Evolutionary conservation across 1,284 basidiomycete genomes (phyloP).

Genomic region (Marasmius tenuissimus): DNA sequence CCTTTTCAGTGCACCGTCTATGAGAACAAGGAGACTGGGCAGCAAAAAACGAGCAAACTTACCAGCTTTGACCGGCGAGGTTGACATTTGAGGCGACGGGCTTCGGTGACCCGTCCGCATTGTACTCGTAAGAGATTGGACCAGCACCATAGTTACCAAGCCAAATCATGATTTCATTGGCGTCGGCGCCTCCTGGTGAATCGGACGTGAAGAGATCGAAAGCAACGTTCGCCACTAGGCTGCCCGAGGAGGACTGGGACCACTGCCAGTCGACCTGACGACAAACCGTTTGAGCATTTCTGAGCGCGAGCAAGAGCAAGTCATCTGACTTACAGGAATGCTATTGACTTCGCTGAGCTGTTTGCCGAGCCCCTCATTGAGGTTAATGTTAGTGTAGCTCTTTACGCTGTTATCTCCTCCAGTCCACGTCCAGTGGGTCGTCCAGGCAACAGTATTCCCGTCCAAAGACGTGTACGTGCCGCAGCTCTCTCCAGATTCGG

Average conservation of each 20-base stretch:
- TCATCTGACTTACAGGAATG: slow-evolving; percentile 34
- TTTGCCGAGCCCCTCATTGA: slow-evolving; percentile 51
- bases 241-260: slow-evolving; percentile 31
- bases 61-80: slow-evolving; percentile 54
- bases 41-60: slow-evolving; percentile 2
- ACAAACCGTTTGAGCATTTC: slow-evolving; percentile 6
- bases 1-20: slow-evolving; percentile 30
- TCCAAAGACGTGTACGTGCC: slow-evolving; percentile 46
- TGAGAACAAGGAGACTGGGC: not conserved
- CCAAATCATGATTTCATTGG: slow-evolving; percentile 71
- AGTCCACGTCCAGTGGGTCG: slow-evolving; percentile 53
- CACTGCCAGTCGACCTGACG: slow-evolving; percentile 44
- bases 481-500: slow-evolving; percentile 53
- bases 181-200: slow-evolving; percentile 47
- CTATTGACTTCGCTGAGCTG: slow-evolving; percentile 51
- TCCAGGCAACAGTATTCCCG: slow-evolving; percentile 51
- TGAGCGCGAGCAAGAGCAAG: slow-evolving; percentile 18
- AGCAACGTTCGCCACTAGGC: slow-evolving; percentile 52
- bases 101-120: slow-evolving; percentile 44
- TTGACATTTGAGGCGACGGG: slow-evolving; percentile 44
- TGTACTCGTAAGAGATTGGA: slow-evolving; percentile 55
- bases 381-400: slow-evolving; percentile 60
- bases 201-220: slow-evolving; percentile 65
- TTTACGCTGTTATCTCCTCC: slow-evolving; percentile 51
- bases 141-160: slow-evolving; percentile 56